Evolutionary conservation across 2,329 filamentous ascomycete genomes (phyloP), one percentile per base, ranked within the genome.

Genomic region (Coniochaeta hoffmannii): DNA sequence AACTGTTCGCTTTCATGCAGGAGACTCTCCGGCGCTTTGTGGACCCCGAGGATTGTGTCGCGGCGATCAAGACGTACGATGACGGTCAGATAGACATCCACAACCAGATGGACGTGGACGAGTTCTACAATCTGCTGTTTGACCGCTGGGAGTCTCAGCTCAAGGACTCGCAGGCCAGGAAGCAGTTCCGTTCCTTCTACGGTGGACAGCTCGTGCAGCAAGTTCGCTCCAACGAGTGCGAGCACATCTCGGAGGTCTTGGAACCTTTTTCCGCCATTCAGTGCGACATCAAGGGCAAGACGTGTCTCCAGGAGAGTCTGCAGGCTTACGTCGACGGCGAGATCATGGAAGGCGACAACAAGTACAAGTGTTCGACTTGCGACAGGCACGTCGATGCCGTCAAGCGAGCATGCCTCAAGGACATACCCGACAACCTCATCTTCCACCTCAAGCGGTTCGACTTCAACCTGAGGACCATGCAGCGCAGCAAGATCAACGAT

Each of bases 281-380:
- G 63, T 95, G 94, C 67, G 92, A 97, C 63, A 96, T 99, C 65
- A 95, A 96, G 69, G 93, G 93, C 53, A 97, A 97, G 71, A 79
- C 77, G 22, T 88, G 78, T 31, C 80, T 99, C 1, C 79, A 90
- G 64, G 91, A 97, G 61, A 97, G 94, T 65, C 76, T 99, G 14
- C 85, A 91, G 63, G 90, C 93, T n/a, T 97, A 96, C 68, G 91
- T 97, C 12, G 89, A 95, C 66, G 94, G 94, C 4, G 94, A 99
- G 71, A 85, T 94, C 34, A 92, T 99, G 88, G 90, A 96, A 76
- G 94, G 95, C 61, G 91, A 96, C 64, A 97, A 99, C 75, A 97
- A 96, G 73, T 99, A 97, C 76, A 96, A 95, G 61, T 99, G 94
- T 72, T 92, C 91, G 30, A 88, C 84, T 4, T 99, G 94, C 68